phyloP scores from a whole-genome alignment of 2,329 filamentous ascomycete genomes.

The Tricladium varicosporioides region DNA sequence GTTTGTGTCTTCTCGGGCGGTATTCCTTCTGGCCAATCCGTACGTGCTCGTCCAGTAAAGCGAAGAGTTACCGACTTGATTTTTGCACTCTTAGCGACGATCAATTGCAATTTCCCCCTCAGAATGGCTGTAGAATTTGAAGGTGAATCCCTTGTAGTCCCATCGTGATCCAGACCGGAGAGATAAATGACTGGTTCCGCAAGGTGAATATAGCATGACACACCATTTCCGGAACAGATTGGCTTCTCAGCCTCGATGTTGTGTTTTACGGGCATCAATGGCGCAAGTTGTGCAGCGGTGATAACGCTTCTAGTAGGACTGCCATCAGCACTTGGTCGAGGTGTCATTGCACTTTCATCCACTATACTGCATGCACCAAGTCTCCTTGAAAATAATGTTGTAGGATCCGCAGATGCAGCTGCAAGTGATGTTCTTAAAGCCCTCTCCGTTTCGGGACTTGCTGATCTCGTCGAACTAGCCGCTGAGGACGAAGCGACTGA shows the following conservation, averaged over 20 bases:
- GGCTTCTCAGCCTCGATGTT: constrained; percentile 55
- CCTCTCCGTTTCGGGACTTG: constrained; percentile 20
- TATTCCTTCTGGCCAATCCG: constrained; percentile 96
- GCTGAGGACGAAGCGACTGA: constrained; percentile 22
- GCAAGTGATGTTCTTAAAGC: constrained; percentile 19
- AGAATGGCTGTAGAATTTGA: constrained; percentile 67
- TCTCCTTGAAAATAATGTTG: constrained; percentile 26
- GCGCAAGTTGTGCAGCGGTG: neutral
- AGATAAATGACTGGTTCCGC: constrained; percentile 81
- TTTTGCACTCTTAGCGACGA: constrained; percentile 85
- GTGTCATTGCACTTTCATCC: constrained; percentile 21
- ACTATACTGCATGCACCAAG: constrained; percentile 7
- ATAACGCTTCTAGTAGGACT: neutral
- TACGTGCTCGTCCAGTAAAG: constrained; percentile 79
- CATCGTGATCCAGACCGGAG: constrained; percentile 67
- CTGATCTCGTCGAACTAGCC: constrained; percentile 22
- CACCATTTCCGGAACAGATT: constrained; percentile 73
- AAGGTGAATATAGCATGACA: constrained; percentile 70
- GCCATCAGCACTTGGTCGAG: constrained; percentile 15
- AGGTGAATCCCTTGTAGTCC: constrained; percentile 26
- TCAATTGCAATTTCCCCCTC: constrained; percentile 77
- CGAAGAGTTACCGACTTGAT: constrained; percentile 88
- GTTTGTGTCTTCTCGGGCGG: constrained; percentile 82
- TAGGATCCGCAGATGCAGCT: constrained; percentile 19
- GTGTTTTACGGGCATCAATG: constrained; percentile 3